Conservation (phyloP, 768 basidiomycete species). For the Pulveroboletus sp. region DNA sequence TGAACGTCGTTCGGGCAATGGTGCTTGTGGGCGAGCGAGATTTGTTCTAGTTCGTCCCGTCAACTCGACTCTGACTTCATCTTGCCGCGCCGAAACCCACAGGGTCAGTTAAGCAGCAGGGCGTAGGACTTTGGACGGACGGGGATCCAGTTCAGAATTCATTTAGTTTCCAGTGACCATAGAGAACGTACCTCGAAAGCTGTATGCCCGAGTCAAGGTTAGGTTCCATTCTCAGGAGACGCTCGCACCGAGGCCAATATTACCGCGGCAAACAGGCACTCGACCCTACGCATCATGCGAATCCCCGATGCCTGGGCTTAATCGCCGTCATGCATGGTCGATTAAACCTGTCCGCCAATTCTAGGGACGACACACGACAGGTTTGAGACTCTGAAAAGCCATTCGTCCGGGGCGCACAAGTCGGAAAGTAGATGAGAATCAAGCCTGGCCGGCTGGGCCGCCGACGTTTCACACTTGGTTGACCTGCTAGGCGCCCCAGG, state of each 20-base stretch:
- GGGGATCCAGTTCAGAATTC: conserved; percentile 26
- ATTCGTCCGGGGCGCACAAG: neutral
- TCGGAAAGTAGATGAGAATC: conserved; percentile 11
- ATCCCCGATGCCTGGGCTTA: conserved; percentile 21
- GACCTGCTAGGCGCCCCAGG: conserved; percentile 4
- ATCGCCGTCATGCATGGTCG: conserved; percentile 18
- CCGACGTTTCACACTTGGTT: neutral
- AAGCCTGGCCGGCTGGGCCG: neutral
- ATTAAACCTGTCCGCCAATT: conserved; percentile 3
- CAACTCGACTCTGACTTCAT: conserved; percentile 4
- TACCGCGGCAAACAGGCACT: conserved; percentile 14
- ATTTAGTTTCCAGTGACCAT: conserved; percentile 21
- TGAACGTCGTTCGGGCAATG: conserved; percentile 15
- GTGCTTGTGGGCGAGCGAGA: conserved; percentile 5
- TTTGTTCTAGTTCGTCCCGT: conserved; percentile 11
- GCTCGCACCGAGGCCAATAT: conserved; percentile 7
- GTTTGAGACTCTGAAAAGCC: conserved; percentile 7
- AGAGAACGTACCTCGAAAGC: conserved; percentile 14
- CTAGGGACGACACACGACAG: conserved; percentile 7
- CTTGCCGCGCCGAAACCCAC: conserved; percentile 9
- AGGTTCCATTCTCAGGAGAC: neutral
- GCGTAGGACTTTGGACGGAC: neutral
- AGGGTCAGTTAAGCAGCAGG: neutral
- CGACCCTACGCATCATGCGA: conserved; percentile 14
- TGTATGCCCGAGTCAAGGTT: conserved; percentile 4